These are phyloP conservation scores for Diaporthe nobilis DNA, from an alignment of 2,329 filamentous ascomycete species.

Conservation along the genomic window DNA sequence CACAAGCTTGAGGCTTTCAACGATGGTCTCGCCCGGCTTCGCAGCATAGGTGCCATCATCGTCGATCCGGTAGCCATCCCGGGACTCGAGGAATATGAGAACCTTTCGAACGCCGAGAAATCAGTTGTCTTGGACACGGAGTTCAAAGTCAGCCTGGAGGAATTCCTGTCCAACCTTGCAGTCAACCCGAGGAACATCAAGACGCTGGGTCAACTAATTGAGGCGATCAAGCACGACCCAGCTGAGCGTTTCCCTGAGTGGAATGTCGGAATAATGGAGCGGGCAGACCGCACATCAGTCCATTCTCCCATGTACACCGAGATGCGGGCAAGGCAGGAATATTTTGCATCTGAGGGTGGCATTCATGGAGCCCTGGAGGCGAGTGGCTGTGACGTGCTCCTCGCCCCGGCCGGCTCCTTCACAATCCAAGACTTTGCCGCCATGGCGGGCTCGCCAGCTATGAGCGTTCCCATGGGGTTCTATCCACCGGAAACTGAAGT, in stretches of 20 bases:
- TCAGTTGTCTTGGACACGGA: constrained; percentile 64
- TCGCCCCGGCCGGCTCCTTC: background rate
- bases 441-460: constrained; percentile 3
- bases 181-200: constrained; percentile 70
- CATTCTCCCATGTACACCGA: background rate
- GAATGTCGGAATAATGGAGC: background rate
- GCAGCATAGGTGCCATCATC: constrained; percentile 69
- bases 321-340: background rate
- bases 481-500: background rate
- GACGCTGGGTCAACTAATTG: background rate
- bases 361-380: background rate
- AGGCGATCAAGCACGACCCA: background rate
- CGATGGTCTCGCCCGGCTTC: constrained; percentile 62
- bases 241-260: background rate
- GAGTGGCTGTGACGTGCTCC: background rate
- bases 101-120: constrained; percentile 50
- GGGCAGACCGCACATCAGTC: background rate
- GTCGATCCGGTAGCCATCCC: constrained; percentile 64
- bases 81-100: constrained; percentile 57
- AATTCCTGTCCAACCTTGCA: constrained; percentile 69
- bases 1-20: constrained; percentile 57
- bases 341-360: background rate
- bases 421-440: background rate
- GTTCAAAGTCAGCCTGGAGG: constrained; percentile 68
- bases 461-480: background rate